phyloP scores from a whole-genome alignment of 345 rosid species.

The Litchi chinensis region DNA sequence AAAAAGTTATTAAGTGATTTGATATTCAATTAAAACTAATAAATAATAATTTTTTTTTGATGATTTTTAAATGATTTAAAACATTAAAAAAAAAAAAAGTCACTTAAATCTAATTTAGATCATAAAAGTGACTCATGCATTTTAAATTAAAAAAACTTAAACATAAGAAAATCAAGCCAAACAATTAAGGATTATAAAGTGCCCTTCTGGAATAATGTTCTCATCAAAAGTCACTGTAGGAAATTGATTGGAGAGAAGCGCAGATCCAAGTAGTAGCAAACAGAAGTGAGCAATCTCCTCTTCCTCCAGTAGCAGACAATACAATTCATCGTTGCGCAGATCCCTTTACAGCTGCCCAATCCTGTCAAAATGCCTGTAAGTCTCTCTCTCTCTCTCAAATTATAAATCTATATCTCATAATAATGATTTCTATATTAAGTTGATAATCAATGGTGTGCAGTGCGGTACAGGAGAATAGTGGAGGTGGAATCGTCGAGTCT shows the following conservation, averaged over 20 bases:
- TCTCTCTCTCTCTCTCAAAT: background rate
- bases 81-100: no score
- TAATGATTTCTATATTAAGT: background rate
- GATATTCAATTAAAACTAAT: no score
- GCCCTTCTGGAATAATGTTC: no score
- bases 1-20: no score
- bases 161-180: no score
- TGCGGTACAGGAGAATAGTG: constrained; percentile 56
- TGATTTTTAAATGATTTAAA: no score
- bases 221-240: background rate
- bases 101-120: no score
- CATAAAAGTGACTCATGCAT: no score
- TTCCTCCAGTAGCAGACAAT: no score
- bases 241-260: background rate
- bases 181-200: no score
- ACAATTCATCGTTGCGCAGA: background rate
- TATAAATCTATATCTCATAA: constrained; percentile 5
- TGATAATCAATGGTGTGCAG: constrained; percentile 6
- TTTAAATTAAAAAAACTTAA: no score
- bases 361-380: constrained; percentile 11
- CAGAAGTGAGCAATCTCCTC: background rate
- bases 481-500: constrained; percentile 98
- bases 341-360: background rate
- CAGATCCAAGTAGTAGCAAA: background rate
- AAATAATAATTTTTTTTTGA: no score